Percentiles rank a stretch among this genome's conserved stretches.
Conservation (phyloP, 495 filamentous ascomycete genomes). For the Chaetomium fimeti region DNA sequence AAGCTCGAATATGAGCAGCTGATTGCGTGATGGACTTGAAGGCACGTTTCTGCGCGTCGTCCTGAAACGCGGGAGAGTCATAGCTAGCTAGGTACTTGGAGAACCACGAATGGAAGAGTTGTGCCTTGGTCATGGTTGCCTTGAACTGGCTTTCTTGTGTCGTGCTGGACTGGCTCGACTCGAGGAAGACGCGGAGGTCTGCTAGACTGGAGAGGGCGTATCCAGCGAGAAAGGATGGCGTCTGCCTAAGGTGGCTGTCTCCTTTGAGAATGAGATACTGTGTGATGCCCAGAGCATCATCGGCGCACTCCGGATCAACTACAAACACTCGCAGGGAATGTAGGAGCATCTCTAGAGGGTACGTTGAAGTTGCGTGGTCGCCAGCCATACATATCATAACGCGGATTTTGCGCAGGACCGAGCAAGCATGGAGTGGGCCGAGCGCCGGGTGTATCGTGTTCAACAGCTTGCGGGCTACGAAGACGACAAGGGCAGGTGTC, state of each 20-base stretch:
- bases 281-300: conserved; percentile 83
- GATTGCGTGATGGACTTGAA: conserved; percentile 65
- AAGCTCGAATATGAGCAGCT: conserved; percentile 55
- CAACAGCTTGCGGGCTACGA: conserved; percentile 73
- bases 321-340: conserved; percentile 77
- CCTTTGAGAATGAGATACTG: conserved; percentile 80
- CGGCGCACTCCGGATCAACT: conserved; percentile 79
- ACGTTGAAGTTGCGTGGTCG: conserved; percentile 63
- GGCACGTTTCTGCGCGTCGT: conserved; percentile 45
- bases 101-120: conserved; percentile 71
- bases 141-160: conserved; percentile 75
- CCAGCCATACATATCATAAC: conserved; percentile 79
- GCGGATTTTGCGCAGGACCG: conserved; percentile 80
- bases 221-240: conserved; percentile 74
- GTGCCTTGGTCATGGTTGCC: conserved; percentile 63
- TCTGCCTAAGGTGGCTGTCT: conserved; percentile 57
- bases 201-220: conserved; percentile 72
- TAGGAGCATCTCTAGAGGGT: conserved; percentile 89
- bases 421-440: conserved; percentile 81
- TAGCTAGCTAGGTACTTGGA: conserved; percentile 58
- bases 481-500: conserved; percentile 70
- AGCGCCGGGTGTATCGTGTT: conserved; percentile 82
- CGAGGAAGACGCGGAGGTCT: conserved; percentile 69
- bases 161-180: conserved; percentile 62
- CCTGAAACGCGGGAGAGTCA: conserved; percentile 49